Evolutionary conservation across 768 basidiomycete species (phyloP), one percentile per base, ranked within the genome.

Genomic region (Chiua virens): DNA sequence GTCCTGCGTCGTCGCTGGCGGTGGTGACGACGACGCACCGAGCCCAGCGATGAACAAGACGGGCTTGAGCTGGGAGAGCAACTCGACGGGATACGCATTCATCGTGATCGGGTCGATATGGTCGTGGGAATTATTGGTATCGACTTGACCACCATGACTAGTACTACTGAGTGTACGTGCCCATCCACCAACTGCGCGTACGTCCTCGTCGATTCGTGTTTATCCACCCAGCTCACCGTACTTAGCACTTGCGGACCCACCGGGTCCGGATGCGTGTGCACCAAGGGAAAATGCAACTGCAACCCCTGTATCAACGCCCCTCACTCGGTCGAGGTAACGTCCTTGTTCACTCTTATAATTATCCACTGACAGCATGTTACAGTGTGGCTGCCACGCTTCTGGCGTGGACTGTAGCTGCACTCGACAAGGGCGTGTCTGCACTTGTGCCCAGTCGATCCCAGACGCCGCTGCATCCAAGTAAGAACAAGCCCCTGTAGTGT

Each of bases 11-110:
- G 75, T 59, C 28, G 65, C 44, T 3, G 64, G 70, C 17, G 66
- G 55, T 39, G 39, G 21, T 3, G 62, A 5, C 18, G 52, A 39
- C 11, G 56, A 46, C 25, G 64, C 68, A 8, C 20, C 41, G 41
- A 32, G 41, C 60, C 54, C 50, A 36, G 84, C 84, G 45, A 46
- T 17, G 65, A 97, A 96, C 89, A 98, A 90, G 35, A 98, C 84
- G 14, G 96, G 96, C 18, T 83, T 85, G 38, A 92, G 81, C 67
- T 97, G 94, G n/a, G 81, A 77, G 58, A 97, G 75, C 55, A 98
- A 76, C 74, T 98, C 93, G 52, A 82, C 75, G 18, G 94, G 95
- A 75, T 96, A 97, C 28, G 90, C 89, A 71, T 95, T 95, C 95
- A 97, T 95, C 38, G 48, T 32, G 37, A 46, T 41, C 39, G 22